These are phyloP conservation scores for Hymenoscyphus repandus DNA, from an alignment of 2,329 filamentous ascomycete species.

Conservation along the genomic window DNA sequence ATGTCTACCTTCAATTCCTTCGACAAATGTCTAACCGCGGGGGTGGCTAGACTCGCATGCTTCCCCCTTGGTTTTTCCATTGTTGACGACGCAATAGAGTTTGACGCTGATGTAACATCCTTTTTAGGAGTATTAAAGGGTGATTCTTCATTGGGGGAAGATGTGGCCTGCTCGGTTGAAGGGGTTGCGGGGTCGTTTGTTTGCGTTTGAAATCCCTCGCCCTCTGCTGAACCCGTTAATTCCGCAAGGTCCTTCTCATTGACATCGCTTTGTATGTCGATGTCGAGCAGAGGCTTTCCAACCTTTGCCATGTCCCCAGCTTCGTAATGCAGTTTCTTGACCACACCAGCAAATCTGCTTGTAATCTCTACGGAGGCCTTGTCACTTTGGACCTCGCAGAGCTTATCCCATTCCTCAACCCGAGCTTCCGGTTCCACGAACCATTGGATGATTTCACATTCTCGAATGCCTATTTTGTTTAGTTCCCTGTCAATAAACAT, in stretches of 20 bases:
- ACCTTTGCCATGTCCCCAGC: constrained; percentile 95
- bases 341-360: constrained; percentile 87
- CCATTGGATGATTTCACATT: constrained; percentile 99
- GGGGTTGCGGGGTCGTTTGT: constrained; percentile 4
- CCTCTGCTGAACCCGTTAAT: constrained; percentile 30
- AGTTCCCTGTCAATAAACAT: background rate
- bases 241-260: constrained; percentile 52
- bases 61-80: constrained; percentile 41
- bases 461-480: constrained; percentile 70
- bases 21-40: constrained; percentile 82
- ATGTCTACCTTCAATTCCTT: constrained; percentile 79
- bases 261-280: constrained; percentile 79
- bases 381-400: constrained; percentile 98
- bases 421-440: constrained; percentile 94
- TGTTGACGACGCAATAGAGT: background rate
- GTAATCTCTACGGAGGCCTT: constrained; percentile 92
- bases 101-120: background rate
- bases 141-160: constrained; percentile 1
- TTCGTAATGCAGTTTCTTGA: constrained; percentile 95
- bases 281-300: constrained; percentile 89
- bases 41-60: constrained; percentile 75
- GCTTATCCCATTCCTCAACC: constrained; percentile 95
- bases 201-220: constrained; percentile 18
- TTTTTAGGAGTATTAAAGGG: background rate
- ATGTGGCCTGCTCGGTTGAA: background rate